Base-by-base conservation (phyloP, 305 asterid species). In the Fraxinus floribunda region DNA sequence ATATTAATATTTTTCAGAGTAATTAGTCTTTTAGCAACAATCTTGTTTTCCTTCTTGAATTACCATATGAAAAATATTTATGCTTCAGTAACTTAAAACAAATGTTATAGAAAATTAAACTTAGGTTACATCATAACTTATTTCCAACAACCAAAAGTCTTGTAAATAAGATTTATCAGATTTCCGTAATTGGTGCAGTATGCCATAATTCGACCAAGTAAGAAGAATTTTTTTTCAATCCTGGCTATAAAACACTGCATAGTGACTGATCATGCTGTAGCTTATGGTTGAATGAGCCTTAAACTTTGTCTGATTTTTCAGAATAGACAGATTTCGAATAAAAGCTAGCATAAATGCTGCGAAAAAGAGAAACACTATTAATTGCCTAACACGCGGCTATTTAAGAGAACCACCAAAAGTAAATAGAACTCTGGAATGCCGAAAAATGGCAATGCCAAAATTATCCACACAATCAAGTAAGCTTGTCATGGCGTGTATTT, bases 401-500 rank as follows among this genome's bases (percentile, higher is more conserved):
- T 26, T 68, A 68, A 68, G 36, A 4, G 75, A 29, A 68, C 38
- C 0, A 7, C 41, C 68, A 46, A 49, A 44, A 11, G 6, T 44
- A 49, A 11, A 10, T 24, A 24, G 20, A 76, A 76, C 20, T 46
- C 66, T 64, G 73, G 35, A 76, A 46, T 24, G 20, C 68, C 22
- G 35, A 64, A 5, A 71, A n/a, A 44, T 10, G 57, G 18, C 7
- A 49, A 44, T 6, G 20, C 32, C 29, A 62, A 46, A 80, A 68
- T 76, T 64, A 72, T 75, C 16, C 49, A 77, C 24, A 26, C 73
- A 46, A 77, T 35, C 35, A 78, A 41, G 77, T 75, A 38, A 6
- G 10, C 18, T 68, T 60, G 22, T 60, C 5, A 75, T 26, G 34
- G 85, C 76, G 74, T 41, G 78, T 83, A 86, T 34, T 80, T 75